phyloP scores from a whole-genome alignment of 169 alveolate genomes.

The Perkinsus olseni region DNA sequence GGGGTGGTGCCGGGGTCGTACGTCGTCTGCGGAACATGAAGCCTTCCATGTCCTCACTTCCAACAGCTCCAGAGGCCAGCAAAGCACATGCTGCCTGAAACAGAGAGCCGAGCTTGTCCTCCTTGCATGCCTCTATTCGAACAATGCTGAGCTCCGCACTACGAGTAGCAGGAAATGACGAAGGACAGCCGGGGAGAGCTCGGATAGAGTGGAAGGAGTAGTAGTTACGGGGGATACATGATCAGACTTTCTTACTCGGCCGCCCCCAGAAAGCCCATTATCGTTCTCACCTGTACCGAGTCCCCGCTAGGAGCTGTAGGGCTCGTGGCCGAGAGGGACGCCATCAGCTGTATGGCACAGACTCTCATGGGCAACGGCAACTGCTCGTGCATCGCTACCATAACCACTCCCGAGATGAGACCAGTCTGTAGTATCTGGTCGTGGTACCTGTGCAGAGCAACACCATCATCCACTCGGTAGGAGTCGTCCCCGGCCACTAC shows the following conservation, averaged over 20 bases:
- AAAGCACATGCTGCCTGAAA: background rate
- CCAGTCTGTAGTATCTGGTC: conserved; percentile 30
- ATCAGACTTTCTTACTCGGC: too few species aligned
- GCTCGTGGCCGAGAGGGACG: background rate
- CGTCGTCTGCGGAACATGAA: too few species aligned
- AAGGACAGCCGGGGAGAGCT: too few species aligned
- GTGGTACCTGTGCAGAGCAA: conserved; percentile 34
- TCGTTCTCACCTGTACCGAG: background rate
- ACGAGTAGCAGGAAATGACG: too few species aligned
- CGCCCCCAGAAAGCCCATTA: too few species aligned
- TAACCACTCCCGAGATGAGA: conserved; percentile 20
- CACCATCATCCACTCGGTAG: too few species aligned
- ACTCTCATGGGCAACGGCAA: conserved; percentile 3
- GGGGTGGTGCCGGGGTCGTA: too few species aligned
- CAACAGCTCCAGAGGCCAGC: background rate
- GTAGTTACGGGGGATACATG: too few species aligned
- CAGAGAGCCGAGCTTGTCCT: too few species aligned
- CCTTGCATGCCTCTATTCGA: too few species aligned
- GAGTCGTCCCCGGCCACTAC: background rate
- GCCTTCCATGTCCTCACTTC: background rate
- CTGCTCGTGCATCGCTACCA: conserved; percentile 26
- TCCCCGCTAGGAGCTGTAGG: background rate
- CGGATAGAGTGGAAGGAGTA: too few species aligned
- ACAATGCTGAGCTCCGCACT: too few species aligned
- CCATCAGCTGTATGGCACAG: background rate